Base-by-base conservation (phyloP, 345 rosid species). In the Cardamine resedifolia region DNA sequence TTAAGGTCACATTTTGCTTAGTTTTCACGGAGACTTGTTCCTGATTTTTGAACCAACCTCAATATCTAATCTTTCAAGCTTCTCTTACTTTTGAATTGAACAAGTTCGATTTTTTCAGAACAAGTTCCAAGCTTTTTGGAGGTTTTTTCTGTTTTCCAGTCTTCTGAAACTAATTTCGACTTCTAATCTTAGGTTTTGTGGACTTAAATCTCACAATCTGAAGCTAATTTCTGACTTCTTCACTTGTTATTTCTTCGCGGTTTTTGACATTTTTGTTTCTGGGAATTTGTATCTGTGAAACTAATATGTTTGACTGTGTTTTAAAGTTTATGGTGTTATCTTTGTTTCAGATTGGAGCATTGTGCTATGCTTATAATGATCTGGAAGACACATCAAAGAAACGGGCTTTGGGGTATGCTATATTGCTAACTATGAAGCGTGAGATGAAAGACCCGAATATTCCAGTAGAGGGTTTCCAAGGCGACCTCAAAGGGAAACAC, bases 381-480 rank as follows among this genome's bases (percentile, higher is more conserved):
- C 75, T 77, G 84, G 87, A 81, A 80, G 62, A 44, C 63, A 70
- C 55, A 71, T 71, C 66, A 61, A 47, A 77, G 81, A 60, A 81
- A 78, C 21, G 3, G 84, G 84, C 64, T 85, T 91, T 61, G 80
- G 80, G 83, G 67, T 81, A 78, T 82, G 82, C 71, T 57, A 78
- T 51, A 71, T 64, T 73, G 72, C 63, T 41, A 79, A 83, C 77
- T 64, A 94, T 91, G 98, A 88, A 88, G 81, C 78, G 88, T 86
- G 91, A 90, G 51, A 81, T 68, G 75, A 77, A 82, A 71, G 68
- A 83, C 6, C 79, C 87, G 26, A 75, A 77, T 83, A 79, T 85
- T 61, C 69, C 84, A 16, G 82, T 77, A 66, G 93, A 91, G 78
- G 70, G 64, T 63, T 27, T 66, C 33, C 81, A 82, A 63, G 81